Conservation (phyloP, 805 yeast species). For the Barnettozyma sucrosica region DNA sequence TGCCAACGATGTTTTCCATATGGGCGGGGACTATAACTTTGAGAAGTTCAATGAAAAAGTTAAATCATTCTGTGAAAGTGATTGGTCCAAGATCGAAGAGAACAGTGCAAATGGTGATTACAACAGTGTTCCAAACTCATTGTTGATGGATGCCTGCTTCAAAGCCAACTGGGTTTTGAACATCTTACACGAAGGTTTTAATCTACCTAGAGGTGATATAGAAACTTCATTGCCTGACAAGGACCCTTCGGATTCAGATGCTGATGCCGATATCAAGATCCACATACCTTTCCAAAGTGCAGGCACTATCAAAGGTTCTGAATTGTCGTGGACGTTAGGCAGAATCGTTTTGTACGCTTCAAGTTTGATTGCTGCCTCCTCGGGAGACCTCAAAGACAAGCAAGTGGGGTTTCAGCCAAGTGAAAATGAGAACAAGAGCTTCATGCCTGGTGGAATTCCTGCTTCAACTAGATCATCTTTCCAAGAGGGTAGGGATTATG, state of each 20-base stretch:
- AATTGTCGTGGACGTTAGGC: conserved; percentile 94
- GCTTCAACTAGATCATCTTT: conserved; percentile 2
- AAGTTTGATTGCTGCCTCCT: conserved; percentile 29
- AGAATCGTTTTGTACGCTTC: conserved; percentile 80
- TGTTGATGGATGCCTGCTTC: conserved; percentile 76
- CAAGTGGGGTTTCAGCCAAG: conserved; percentile 24
- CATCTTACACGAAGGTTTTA: conserved; percentile 88
- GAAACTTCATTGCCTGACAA: conserved; percentile 34
- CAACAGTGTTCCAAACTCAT: conserved; percentile 48
- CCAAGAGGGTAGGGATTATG: conserved; percentile 2
- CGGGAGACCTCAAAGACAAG: not conserved
- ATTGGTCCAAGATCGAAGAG: conserved; percentile 56
- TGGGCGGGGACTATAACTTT: conserved; percentile 87
- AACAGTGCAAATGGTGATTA: conserved; percentile 51
- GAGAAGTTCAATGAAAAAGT: conserved; percentile 60
- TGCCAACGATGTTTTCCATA: conserved; percentile 81
- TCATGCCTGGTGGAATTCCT: conserved; percentile 19
- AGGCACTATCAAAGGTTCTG: conserved; percentile 72
- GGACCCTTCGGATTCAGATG: conserved; percentile 19
- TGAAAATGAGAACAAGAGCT: conserved; percentile 19
- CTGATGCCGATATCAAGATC: conserved; percentile 4
- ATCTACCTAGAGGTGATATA: conserved; percentile 65
- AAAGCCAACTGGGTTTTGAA: conserved; percentile 93
- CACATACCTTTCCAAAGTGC: conserved; percentile 77
- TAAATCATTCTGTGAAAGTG: conserved; percentile 64